phyloP scores from a whole-genome alignment of 2,329 filamentous ascomycete genomes.

The Colletotrichum godetiae region DNA sequence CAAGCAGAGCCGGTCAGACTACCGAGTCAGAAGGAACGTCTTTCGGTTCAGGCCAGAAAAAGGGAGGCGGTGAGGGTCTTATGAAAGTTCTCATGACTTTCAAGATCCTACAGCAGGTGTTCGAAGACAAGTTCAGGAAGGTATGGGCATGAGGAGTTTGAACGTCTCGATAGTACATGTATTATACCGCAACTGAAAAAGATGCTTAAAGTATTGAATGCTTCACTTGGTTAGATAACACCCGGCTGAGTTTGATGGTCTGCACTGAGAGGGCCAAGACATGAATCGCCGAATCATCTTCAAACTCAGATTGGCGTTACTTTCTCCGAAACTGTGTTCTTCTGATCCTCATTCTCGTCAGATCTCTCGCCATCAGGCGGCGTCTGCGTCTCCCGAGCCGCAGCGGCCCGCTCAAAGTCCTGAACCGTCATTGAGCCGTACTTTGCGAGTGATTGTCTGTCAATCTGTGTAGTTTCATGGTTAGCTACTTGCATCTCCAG shows the following conservation, averaged over 20 bases:
- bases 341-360: neutral
- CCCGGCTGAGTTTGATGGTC: no score
- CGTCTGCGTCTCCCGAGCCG: neutral
- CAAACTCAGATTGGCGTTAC: neutral
- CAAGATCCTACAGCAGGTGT: slow-evolving; percentile 65
- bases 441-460: slow-evolving; percentile 3
- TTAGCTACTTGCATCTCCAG: neutral
- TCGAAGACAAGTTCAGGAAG: slow-evolving; percentile 72
- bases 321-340: neutral
- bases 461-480: neutral
- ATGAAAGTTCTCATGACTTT: slow-evolving; percentile 70
- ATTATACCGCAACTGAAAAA: no score
- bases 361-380: neutral
- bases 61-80: slow-evolving; percentile 57
- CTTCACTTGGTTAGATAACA: no score
- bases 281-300: neutral
- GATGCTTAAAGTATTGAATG: no score
- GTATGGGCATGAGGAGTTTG: slow-evolving; percentile 65
- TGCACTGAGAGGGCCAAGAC: no score
- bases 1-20: neutral
- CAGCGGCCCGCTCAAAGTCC: neutral
- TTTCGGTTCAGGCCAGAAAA: neutral
- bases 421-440: slow-evolving; percentile 4
- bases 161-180: no score
- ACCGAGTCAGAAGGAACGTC: neutral